phyloP scores from a whole-genome alignment of 2,329 filamentous ascomycete genomes.

The Aspergillus sp. region DNA sequence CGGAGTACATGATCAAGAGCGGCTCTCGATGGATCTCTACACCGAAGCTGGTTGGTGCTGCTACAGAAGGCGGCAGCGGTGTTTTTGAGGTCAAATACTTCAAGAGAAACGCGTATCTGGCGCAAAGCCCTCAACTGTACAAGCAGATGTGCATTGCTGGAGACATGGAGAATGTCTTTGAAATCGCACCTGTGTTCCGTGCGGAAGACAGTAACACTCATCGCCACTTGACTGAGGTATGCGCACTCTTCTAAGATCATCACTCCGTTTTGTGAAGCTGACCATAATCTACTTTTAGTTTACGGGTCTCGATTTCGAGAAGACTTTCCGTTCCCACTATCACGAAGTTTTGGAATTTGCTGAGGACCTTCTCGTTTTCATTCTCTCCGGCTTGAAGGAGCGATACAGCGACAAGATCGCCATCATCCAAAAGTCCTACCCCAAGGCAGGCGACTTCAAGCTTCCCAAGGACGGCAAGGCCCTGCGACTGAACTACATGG shows the following conservation, averaged over 20 bases:
- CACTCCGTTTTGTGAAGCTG: not conserved
- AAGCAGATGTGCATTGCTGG: constrained; percentile 69
- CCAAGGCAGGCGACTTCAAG: constrained; percentile 52
- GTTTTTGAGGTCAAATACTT: constrained; percentile 93
- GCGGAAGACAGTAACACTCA: constrained; percentile 69
- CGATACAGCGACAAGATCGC: constrained; percentile 48
- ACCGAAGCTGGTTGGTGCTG: constrained; percentile 83
- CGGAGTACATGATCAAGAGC: constrained; percentile 72
- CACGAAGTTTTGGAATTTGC: constrained; percentile 53
- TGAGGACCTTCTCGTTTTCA: constrained; percentile 51
- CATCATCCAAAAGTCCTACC: constrained; percentile 49
- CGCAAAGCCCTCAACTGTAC: constrained; percentile 65
- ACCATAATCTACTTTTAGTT: constrained; percentile 34
- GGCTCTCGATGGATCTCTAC: constrained; percentile 84
- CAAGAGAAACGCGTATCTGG: constrained; percentile 70
- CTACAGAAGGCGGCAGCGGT: constrained; percentile 88
- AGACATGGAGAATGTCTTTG: constrained; percentile 63
- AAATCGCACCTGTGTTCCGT: constrained; percentile 66
- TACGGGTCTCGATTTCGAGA: constrained; percentile 54
- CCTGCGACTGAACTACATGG: constrained; percentile 51
- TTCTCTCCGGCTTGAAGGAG: constrained; percentile 46
- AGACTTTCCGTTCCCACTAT: constrained; percentile 51
- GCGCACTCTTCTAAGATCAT: not conserved
- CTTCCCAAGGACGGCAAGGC: constrained; percentile 51
- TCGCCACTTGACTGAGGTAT: constrained; percentile 63